A percentile compares a stretch with the other conserved stretches of the same genome.
Conservation (phyloP, 2,329 filamentous ascomycete species). For the Colletotrichum tofieldiae region DNA sequence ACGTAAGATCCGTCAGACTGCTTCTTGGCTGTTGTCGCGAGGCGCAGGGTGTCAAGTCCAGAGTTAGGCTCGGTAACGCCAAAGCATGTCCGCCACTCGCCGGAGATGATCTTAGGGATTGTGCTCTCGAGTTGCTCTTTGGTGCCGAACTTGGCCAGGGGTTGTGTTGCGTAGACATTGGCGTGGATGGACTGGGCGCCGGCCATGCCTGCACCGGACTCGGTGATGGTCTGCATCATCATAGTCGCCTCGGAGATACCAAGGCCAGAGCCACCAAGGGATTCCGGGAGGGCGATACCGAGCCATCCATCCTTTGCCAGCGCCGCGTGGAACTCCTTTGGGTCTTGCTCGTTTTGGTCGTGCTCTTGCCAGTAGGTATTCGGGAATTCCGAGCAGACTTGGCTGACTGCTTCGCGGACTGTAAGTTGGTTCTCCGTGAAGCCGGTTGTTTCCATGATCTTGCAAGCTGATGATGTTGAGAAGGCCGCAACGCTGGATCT, state of each 20-base stretch:
- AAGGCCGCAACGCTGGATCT: constrained; percentile 47
- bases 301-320: constrained; percentile 85
- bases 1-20: constrained; percentile 71
- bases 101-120: constrained; percentile 80
- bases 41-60: constrained; percentile 82
- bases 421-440: constrained; percentile 82
- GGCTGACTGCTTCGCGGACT: constrained; percentile 78
- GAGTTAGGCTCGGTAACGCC: constrained; percentile 89
- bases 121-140: constrained; percentile 74
- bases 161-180: constrained; percentile 83
- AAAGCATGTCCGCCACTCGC: constrained; percentile 82
- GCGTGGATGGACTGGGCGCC: constrained; percentile 75
- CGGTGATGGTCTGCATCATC: constrained; percentile 88
- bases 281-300: constrained; percentile 83
- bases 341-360: constrained; percentile 80
- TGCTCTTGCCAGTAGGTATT: constrained; percentile 84
- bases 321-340: constrained; percentile 82
- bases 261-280: constrained; percentile 81
- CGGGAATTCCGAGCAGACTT: constrained; percentile 79
- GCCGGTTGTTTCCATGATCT: constrained; percentile 79
- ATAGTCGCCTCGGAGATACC: constrained; percentile 87
- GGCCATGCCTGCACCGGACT: constrained; percentile 86
- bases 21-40: constrained; percentile 76
- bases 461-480: constrained; percentile 52
- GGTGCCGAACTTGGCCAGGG: constrained; percentile 81